These are phyloP conservation scores for Austroboletus novae-zelandiae DNA, from an alignment of 1,284 basidiomycete genomes.

Conservation along the genomic window DNA sequence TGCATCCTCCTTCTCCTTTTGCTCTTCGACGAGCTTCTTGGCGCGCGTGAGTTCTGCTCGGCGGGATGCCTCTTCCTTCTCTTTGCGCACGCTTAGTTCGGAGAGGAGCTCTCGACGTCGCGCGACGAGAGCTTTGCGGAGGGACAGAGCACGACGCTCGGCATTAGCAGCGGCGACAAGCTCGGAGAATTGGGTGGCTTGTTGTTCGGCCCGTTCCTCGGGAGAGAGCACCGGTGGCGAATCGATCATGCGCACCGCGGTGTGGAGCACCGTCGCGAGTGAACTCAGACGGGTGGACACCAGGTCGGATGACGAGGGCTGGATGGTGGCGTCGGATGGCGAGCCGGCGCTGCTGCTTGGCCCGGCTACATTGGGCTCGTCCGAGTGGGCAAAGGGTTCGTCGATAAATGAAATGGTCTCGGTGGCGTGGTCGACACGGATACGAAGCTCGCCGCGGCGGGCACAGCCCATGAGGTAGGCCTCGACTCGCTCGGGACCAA, in stretches of 20 bases:
- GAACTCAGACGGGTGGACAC: constrained; percentile 75
- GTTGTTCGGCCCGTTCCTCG: constrained; percentile 56
- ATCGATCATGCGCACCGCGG: constrained; percentile 58
- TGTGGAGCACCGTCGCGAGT: constrained; percentile 73
- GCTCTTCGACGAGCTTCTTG: constrained; percentile 75
- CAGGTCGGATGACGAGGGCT: constrained; percentile 68
- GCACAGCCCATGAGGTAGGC: constrained; percentile 93
- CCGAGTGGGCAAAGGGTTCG: constrained; percentile 57
- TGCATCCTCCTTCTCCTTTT: constrained; percentile 66
- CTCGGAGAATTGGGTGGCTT: constrained; percentile 49
- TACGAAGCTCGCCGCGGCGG: constrained; percentile 83
- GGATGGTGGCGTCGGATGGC: constrained; percentile 39
- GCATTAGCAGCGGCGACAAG: constrained; percentile 61
- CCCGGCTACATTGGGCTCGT: constrained; percentile 35
- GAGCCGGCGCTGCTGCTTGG: constrained; percentile 15
- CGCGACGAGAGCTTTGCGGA: constrained; percentile 82
- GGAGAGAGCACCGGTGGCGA: constrained; percentile 38
- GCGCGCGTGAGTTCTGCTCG: constrained; percentile 70
- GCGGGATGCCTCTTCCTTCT: constrained; percentile 86
- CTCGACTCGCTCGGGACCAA: constrained; percentile 78
- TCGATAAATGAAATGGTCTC: constrained; percentile 88
- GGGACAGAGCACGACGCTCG: constrained; percentile 74
- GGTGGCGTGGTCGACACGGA: constrained; percentile 88
- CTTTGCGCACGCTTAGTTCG: constrained; percentile 83
- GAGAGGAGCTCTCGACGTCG: constrained; percentile 86